Evolutionary conservation across 768 basidiomycete genomes (phyloP).

Genomic region (Amanita inopinata): DNA sequence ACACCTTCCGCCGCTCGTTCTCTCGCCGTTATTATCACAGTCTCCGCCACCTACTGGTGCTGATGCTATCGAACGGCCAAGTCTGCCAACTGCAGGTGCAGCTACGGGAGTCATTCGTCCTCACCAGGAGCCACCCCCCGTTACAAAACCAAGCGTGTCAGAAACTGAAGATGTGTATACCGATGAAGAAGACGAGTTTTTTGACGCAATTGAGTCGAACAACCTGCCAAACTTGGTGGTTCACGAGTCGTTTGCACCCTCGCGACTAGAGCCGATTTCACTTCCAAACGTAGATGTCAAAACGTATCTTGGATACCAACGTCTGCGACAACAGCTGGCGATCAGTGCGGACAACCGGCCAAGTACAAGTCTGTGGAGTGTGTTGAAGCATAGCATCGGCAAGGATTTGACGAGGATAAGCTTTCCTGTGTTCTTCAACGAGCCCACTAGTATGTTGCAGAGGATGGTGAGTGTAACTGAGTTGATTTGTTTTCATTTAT

Average conservation of each 20-base stretch:
- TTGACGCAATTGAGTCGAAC: conserved; percentile 88
- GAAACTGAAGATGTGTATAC: conserved; percentile 27
- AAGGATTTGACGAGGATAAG: conserved; percentile 95
- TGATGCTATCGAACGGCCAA: no score
- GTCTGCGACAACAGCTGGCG: conserved; percentile 50
- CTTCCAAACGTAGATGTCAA: conserved; percentile 13
- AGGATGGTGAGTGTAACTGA: conserved; percentile 86
- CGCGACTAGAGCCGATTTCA: conserved; percentile 16
- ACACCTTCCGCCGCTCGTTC: no score
- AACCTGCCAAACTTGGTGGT: conserved; percentile 69
- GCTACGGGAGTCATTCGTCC: no score
- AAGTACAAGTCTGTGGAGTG: conserved; percentile 86
- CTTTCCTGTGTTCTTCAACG: conserved; percentile 91
- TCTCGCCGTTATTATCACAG: no score
- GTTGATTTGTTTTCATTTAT: conserved; percentile 14
- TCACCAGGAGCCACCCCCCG: conserved; percentile 10
- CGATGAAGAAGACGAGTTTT: conserved; percentile 93
- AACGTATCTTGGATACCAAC: conserved; percentile 59
- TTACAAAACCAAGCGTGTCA: neutral
- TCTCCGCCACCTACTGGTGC: no score
- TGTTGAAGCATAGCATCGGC: conserved; percentile 90
- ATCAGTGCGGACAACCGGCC: conserved; percentile 71
- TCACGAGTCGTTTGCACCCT: conserved; percentile 48
- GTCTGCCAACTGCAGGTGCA: no score
- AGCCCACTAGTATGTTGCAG: conserved; percentile 94